These are phyloP conservation scores for Magnusiomyces clavatus DNA, from an alignment of 1,139 yeast genomes.

Conservation along the genomic window DNA sequence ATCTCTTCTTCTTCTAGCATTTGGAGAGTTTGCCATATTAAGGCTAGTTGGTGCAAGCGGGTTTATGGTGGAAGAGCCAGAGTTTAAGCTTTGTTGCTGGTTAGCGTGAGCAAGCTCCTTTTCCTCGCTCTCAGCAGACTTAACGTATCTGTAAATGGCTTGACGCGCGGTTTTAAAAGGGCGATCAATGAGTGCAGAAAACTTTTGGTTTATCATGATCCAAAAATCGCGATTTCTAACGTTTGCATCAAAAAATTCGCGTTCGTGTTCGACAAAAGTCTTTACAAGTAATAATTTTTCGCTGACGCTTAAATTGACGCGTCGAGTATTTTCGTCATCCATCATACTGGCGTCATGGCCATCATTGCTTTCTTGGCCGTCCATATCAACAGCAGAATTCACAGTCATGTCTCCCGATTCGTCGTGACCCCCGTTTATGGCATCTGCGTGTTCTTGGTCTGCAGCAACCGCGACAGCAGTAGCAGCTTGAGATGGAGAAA, in stretches of 20 bases:
- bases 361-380: background rate
- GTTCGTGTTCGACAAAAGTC: conserved; percentile 6
- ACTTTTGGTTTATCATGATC: conserved; percentile 1
- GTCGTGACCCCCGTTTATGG: background rate
- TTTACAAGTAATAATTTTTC: conserved; percentile 3
- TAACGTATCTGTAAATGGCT: conserved; percentile 5
- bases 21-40: background rate
- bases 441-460: background rate
- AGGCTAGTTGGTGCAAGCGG: background rate
- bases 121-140: background rate
- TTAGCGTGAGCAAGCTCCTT: background rate
- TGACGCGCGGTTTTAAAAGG: conserved; percentile 4
- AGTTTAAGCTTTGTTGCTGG: background rate
- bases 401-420: background rate
- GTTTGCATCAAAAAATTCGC: conserved; percentile 5
- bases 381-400: background rate
- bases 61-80: background rate
- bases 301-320: conserved; percentile 2
- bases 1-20: conserved; percentile 1
- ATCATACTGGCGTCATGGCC: background rate
- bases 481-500: background rate
- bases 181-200: background rate
- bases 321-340: conserved; percentile 2
- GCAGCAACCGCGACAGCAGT: conserved; percentile 2
- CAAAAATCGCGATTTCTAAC: conserved; percentile 5